phyloP scores from a whole-genome alignment of 2,329 filamentous ascomycete genomes.

The Sporothrix phasma region DNA sequence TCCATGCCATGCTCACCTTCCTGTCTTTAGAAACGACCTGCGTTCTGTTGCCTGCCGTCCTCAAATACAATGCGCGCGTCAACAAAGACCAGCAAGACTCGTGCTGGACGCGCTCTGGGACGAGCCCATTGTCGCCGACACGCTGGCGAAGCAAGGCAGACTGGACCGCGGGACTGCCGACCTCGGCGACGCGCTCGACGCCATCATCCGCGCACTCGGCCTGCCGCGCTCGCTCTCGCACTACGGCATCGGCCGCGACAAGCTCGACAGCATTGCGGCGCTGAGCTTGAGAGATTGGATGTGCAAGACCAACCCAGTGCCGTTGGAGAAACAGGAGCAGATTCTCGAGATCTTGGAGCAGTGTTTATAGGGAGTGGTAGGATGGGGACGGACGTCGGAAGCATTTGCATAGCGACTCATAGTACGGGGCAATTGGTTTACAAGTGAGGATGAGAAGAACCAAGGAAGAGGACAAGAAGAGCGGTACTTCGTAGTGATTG shows the following conservation, averaged over 20 bases:
- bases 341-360: slow-evolving; percentile 40
- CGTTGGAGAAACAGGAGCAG: slow-evolving; percentile 34
- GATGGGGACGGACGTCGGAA: neutral
- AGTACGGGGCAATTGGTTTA: too few relatives aligned
- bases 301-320: slow-evolving; percentile 36
- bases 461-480: too few relatives aligned
- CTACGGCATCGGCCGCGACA: slow-evolving; percentile 36
- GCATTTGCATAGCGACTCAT: neutral
- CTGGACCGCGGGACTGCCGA: slow-evolving; percentile 26
- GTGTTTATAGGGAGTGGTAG: slow-evolving; percentile 9
- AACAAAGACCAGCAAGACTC: slow-evolving; percentile 31
- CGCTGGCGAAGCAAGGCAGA: slow-evolving; percentile 24
- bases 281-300: slow-evolving; percentile 37
- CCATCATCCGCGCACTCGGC: slow-evolving; percentile 37
- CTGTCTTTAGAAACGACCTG: slow-evolving; percentile 39
- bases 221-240: slow-evolving; percentile 39
- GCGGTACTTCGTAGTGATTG: too few relatives aligned
- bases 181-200: slow-evolving; percentile 38
- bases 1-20: neutral
- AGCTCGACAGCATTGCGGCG: slow-evolving; percentile 35
- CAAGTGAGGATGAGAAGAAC: too few relatives aligned
- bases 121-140: slow-evolving; percentile 25
- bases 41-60: slow-evolving; percentile 42
- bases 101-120: slow-evolving; percentile 30
- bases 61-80: slow-evolving; percentile 37